These are phyloP conservation scores for Vigna trinervia DNA, from an alignment of 306 rosid genomes.

Conservation along the genomic window DNA sequence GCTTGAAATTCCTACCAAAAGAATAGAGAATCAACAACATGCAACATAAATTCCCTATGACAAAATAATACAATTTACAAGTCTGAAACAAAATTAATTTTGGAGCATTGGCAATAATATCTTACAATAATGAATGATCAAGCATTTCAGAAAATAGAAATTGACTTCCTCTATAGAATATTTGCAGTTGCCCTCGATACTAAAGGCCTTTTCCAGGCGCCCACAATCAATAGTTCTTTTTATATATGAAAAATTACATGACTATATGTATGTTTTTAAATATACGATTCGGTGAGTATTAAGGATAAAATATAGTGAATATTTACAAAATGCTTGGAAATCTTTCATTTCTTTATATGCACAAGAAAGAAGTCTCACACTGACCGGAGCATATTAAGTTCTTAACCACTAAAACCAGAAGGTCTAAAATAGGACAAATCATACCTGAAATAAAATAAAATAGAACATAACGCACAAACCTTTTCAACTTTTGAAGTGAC, in stretches of 20 bases:
- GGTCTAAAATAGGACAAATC: constrained; percentile 1
- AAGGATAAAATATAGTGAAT: constrained; percentile 5
- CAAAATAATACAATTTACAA: constrained; percentile 27
- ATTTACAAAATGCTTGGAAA: constrained; percentile 11
- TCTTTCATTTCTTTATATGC: constrained; percentile 31
- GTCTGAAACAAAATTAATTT: constrained; percentile 13
- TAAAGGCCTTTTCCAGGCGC: neutral
- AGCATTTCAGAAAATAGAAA: neutral
- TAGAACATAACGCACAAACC: constrained; percentile 47
- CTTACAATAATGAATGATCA: constrained; percentile 7
- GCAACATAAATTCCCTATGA: neutral
- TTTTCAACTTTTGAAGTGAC: constrained; percentile 66
- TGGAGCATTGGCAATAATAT: constrained; percentile 37
- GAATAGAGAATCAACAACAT: constrained; percentile 24
- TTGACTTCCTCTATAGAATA: neutral
- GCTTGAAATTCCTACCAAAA: constrained; percentile 6
- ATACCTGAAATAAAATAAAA: neutral
- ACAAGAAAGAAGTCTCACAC: neutral
- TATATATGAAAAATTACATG: neutral
- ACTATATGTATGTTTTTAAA: neutral
- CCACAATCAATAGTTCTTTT: constrained; percentile 30
- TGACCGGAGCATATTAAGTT: neutral
- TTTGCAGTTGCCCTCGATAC: constrained; percentile 4
- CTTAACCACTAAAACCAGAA: constrained; percentile 15
- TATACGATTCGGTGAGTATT: constrained; percentile 18